Conservation (phyloP, 176 grass and related monocot genomes). For the Zoysia pacifica region DNA sequence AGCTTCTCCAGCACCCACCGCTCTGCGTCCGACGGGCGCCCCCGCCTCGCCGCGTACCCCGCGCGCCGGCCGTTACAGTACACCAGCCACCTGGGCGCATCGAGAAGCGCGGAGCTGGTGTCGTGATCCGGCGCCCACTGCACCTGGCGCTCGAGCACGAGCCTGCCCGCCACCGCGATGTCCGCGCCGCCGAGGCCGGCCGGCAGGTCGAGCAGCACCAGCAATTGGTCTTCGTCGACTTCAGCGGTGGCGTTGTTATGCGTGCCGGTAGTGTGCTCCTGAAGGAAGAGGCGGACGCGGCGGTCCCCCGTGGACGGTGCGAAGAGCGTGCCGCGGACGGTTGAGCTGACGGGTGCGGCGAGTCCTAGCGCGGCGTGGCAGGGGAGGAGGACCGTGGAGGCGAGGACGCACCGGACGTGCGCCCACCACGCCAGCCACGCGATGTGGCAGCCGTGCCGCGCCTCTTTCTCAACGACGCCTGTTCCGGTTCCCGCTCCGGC, state of each 20-base stretch:
- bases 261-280: slow-evolving; percentile 5
- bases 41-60: slow-evolving; percentile 46
- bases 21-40: slow-evolving; percentile 46
- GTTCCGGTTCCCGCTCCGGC: background rate
- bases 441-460: slow-evolving; percentile 31
- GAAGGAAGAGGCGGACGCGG: slow-evolving; percentile 54
- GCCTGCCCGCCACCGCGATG: slow-evolving; percentile 40
- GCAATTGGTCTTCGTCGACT: background rate
- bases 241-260: background rate
- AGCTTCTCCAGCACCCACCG: slow-evolving; percentile 46
- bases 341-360: background rate
- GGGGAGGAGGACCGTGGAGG: slow-evolving; percentile 29
- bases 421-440: slow-evolving; percentile 46
- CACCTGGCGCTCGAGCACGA: slow-evolving; percentile 52
- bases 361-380: background rate
- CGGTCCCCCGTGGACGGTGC: slow-evolving; percentile 41
- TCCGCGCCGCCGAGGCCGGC: slow-evolving; percentile 23
- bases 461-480: background rate
- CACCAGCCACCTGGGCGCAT: slow-evolving; percentile 48
- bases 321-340: slow-evolving; percentile 59
- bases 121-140: slow-evolving; percentile 7
- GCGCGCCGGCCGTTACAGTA: slow-evolving; percentile 51
- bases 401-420: slow-evolving; percentile 32
- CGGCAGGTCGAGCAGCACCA: slow-evolving; percentile 59
- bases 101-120: slow-evolving; percentile 30